phyloP scores from a whole-genome alignment of 768 basidiomycete genomes.

The Russula compacta region DNA sequence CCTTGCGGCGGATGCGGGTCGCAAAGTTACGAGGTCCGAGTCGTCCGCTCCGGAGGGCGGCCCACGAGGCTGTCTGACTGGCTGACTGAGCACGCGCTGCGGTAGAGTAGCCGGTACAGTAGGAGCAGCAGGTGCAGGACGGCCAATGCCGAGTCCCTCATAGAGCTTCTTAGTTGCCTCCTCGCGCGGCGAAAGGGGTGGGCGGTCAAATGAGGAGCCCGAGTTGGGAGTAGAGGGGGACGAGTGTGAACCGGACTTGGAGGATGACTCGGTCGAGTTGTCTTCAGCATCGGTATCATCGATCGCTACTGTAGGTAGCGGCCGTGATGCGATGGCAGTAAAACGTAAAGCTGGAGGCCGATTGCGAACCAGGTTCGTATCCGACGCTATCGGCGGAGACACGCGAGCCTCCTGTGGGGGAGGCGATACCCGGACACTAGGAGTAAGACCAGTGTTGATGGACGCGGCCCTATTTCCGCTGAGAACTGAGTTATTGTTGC shows the following conservation, averaged over 20 bases:
- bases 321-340: constrained; percentile 31
- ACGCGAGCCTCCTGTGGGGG: constrained; percentile 53
- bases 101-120: constrained; percentile 31
- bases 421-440: constrained; percentile 64
- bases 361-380: constrained; percentile 41
- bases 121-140: constrained; percentile 39
- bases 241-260: constrained; percentile 43
- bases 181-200: constrained; percentile 74
- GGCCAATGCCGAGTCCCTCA: constrained; percentile 80
- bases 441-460: constrained; percentile 32
- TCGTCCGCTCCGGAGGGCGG: constrained; percentile 83
- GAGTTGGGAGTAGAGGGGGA: constrained; percentile 73
- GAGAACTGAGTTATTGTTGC: constrained; percentile 58
- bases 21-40: constrained; percentile 86
- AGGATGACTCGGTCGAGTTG: constrained; percentile 35
- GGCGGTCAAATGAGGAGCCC: constrained; percentile 42
- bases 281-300: constrained; percentile 22
- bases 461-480: constrained; percentile 54
- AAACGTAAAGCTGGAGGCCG: constrained; percentile 52
- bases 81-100: constrained; percentile 52
- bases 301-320: constrained; percentile 20
- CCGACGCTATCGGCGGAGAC: constrained; percentile 34
- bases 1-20: constrained; percentile 73
- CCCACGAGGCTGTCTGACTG: constrained; percentile 78
- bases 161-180: constrained; percentile 81